phyloP scores from a whole-genome alignment of 2,329 filamentous ascomycete genomes.

The Orbilia oligospora region DNA sequence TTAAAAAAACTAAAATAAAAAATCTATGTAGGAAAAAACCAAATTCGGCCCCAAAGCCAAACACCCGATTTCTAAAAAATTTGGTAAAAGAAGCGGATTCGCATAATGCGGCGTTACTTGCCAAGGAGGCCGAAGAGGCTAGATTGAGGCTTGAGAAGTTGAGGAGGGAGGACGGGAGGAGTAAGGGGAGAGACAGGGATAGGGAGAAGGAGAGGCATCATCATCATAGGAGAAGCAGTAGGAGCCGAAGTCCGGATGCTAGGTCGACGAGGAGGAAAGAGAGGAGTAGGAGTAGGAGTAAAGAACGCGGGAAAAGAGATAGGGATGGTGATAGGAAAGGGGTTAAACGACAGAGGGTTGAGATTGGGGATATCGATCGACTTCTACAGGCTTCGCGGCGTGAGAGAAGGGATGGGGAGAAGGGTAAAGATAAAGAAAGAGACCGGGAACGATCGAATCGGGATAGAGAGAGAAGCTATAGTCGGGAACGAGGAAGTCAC shows the following conservation, averaged over 20 bases:
- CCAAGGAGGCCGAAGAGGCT: constrained; percentile 86
- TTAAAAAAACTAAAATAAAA: too few relatives aligned
- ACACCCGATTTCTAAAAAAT: constrained; percentile 88
- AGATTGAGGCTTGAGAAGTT: constrained; percentile 77
- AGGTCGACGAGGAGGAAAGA: constrained; percentile 39
- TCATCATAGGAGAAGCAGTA: constrained; percentile 61
- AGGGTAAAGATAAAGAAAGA: constrained; percentile 20
- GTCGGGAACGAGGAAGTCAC: constrained; percentile 30
- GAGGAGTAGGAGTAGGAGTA: constrained; percentile 37
- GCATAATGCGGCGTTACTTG: constrained; percentile 88
- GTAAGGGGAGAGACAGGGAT: constrained; percentile 63
- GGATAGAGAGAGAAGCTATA: constrained; percentile 23
- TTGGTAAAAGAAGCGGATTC: constrained; percentile 89
- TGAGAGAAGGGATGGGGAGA: constrained; percentile 44
- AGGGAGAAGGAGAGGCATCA: constrained; percentile 66
- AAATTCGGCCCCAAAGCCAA: constrained; percentile 79
- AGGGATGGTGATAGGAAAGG: constrained; percentile 33
- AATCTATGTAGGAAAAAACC: constrained; percentile 69
- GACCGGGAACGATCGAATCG: constrained; percentile 22
- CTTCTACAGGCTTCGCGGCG: constrained; percentile 51
- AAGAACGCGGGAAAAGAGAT: constrained; percentile 22
- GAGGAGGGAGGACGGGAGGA: constrained; percentile 69
- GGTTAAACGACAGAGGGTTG: constrained; percentile 51
- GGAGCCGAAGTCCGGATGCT: constrained; percentile 46
- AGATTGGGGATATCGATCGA: constrained; percentile 50